Evolutionary conservation across 331 rosid species (phyloP).

Genomic region (Acacia pycnantha): DNA sequence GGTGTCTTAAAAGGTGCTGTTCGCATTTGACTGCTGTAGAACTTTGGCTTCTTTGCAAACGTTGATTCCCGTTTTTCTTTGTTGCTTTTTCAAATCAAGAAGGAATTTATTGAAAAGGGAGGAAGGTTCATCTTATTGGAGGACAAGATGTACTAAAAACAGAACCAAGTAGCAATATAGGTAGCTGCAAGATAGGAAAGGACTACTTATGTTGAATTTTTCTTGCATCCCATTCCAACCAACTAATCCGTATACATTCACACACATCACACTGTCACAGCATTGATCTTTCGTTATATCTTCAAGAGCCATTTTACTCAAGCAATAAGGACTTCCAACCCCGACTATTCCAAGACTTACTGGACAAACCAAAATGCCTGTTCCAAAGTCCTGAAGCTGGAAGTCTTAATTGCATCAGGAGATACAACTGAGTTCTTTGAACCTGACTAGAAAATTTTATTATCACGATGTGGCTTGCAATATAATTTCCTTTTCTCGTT

Average conservation of each 20-base stretch:
- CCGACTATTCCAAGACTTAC: neutral
- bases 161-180: neutral
- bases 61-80: neutral
- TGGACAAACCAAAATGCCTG: neutral
- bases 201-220: neutral
- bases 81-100: neutral
- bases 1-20: neutral
- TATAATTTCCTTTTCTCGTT: neutral
- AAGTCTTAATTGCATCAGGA: neutral
- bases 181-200: neutral
- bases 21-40: neutral
- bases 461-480: neutral
- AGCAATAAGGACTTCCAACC: neutral
- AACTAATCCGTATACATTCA: neutral
- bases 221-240: neutral
- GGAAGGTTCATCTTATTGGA: too few relatives aligned
- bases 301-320: neutral
- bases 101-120: neutral
- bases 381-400: neutral
- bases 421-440: neutral
- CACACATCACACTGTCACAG: neutral
- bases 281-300: neutral
- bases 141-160: neutral
- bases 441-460: neutral
- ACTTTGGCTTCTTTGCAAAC: neutral